Base-by-base conservation (phyloP, 2,329 filamentous ascomycete genomes). In the Fusarium nodosum region DNA sequence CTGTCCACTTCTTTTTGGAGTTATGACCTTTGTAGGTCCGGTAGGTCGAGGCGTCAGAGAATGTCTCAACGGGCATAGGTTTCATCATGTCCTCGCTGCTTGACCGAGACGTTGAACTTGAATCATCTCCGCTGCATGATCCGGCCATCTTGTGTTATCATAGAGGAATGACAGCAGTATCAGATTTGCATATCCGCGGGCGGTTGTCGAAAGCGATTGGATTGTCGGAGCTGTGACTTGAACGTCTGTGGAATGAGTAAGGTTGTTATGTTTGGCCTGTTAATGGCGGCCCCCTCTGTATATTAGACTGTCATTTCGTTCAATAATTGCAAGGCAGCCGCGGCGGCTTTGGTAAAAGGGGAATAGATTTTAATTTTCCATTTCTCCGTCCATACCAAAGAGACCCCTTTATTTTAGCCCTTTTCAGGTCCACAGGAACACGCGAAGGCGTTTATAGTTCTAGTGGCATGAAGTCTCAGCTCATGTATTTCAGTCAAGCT, bases 21-120 rank as follows among this genome's bases (percentile, higher is more conserved):
- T 10, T 60, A 2, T 13, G 34, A 3, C 22, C 8, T 2, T 16
- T 10, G n/a, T 58, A 36, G 15, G 15, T 10, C 0, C 11, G 46
- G 1, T 34, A 26, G 0, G 26, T 6, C 7, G n/a, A 4, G 2
- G 10, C 8, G 1, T 45, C 18, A 4, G 30, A 36, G 3, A 28
- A 47, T 7, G 42, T 42, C 16, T 28, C 41, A 1, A 56, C n/a
- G 10, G 42, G 22, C 18, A 60, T 41, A 2, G 22, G 51, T 18
- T 42, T 56, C n/a, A 60, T 13, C 6, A 48, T 42, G 18, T 60
- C 57, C 7, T 55, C 41, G 20, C 41, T 59, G 24, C 33, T 46
- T 7, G 22, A 12, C 1, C 50, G 33, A 5, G 50, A 28, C 16
- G 22, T 34, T 9, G 44, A 26, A 20, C 39, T 55, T 5, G 22